Percentiles rank a stretch among this genome's conserved stretches.
Conservation (phyloP, 2,329 filamentous ascomycete genomes). For the Exophiala lecanii-corni region DNA sequence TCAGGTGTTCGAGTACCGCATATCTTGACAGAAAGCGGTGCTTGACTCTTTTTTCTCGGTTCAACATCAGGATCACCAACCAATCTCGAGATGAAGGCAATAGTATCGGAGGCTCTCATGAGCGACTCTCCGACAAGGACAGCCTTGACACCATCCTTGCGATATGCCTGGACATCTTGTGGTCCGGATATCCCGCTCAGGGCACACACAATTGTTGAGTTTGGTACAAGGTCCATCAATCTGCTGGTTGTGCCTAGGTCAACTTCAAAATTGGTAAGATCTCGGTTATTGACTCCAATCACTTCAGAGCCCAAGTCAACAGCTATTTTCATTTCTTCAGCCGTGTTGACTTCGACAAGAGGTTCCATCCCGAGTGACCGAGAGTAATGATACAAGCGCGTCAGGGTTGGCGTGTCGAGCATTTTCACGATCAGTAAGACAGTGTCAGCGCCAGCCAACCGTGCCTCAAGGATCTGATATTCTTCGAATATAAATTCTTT, state of each 20-base stretch:
- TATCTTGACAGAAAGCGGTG: slow-evolving; percentile 76
- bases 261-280: slow-evolving; percentile 93
- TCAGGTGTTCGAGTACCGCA: slow-evolving; percentile 84
- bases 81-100: slow-evolving; percentile 76
- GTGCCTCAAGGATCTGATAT: slow-evolving; percentile 93
- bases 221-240: slow-evolving; percentile 78
- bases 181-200: slow-evolving; percentile 89
- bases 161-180: slow-evolving; percentile 81
- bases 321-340: slow-evolving; percentile 85
- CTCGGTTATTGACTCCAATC: slow-evolving; percentile 96
- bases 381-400: slow-evolving; percentile 81
- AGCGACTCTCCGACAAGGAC: slow-evolving; percentile 93
- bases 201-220: slow-evolving; percentile 83
- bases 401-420: slow-evolving; percentile 71
- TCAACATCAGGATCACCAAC: slow-evolving; percentile 52
- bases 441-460: slow-evolving; percentile 88
- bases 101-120: slow-evolving; percentile 83
- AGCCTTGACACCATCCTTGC: slow-evolving; percentile 83
- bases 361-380: slow-evolving; percentile 93
- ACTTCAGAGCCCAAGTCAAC: slow-evolving; percentile 81
- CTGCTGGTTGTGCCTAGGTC: slow-evolving; percentile 89
- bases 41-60: slow-evolving; percentile 30
- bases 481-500: slow-evolving; percentile 99
- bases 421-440: slow-evolving; percentile 97
- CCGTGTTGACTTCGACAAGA: slow-evolving; percentile 91